Conservation (phyloP, 179 eudicot genomes). For the Carnegiea gigantea region DNA sequence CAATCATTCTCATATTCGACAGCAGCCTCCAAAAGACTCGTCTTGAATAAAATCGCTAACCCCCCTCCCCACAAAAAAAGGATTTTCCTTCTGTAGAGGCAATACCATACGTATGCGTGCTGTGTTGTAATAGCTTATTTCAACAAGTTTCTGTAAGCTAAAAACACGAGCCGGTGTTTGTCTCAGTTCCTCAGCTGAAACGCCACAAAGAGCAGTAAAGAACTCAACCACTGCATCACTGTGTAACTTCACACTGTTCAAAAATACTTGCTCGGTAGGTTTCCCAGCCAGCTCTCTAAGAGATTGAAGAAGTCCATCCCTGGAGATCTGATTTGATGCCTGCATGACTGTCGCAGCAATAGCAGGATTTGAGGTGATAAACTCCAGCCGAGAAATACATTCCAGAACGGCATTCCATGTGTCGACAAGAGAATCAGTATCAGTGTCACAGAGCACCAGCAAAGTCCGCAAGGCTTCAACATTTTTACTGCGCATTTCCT, state of each 20-base stretch:
- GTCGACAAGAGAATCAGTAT: slow-evolving; percentile 84
- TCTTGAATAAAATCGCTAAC: slow-evolving; percentile 1
- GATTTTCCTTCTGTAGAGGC: slow-evolving; percentile 7
- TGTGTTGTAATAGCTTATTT: slow-evolving; percentile 97
- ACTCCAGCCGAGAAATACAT: slow-evolving; percentile 95
- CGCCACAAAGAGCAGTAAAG: slow-evolving; percentile 89
- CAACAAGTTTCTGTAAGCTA: slow-evolving; percentile 97
- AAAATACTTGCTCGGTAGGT: slow-evolving; percentile 91
- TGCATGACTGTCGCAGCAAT: slow-evolving; percentile 88
- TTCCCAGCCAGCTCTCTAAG: slow-evolving; percentile 83
- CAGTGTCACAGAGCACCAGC: slow-evolving; percentile 71
- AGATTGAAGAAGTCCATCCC: slow-evolving; percentile 86
- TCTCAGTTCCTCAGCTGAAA: slow-evolving; percentile 88
- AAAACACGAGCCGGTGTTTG: slow-evolving; percentile 95
- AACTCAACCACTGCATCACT: slow-evolving; percentile 95
- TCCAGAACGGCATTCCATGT: slow-evolving; percentile 94
- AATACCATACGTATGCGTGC: slow-evolving; percentile 98
- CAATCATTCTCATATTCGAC: slow-evolving; percentile 6
- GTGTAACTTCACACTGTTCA: slow-evolving; percentile 84
- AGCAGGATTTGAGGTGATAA: slow-evolving; percentile 66
- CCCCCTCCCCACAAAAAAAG: neutral
- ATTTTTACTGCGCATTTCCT: slow-evolving; percentile 97
- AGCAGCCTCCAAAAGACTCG: neutral
- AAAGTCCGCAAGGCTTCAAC: slow-evolving; percentile 93
- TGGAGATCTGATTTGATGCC: slow-evolving; percentile 93